These are phyloP conservation scores for Podospora conica DNA, from an alignment of 495 filamentous ascomycete species.

Conservation along the genomic window DNA sequence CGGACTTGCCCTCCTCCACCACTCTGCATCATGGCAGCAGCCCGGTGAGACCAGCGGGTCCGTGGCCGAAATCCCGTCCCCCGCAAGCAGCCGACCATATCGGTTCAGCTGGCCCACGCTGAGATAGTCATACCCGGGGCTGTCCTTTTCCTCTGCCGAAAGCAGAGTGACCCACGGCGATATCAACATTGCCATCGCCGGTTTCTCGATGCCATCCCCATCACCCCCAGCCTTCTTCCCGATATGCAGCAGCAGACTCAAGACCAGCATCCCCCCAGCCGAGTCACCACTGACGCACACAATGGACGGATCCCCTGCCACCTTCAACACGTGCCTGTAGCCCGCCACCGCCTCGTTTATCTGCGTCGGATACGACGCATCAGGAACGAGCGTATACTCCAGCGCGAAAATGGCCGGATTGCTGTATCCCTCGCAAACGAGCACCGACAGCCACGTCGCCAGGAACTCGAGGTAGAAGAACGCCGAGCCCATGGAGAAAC, in stretches of 20 bases:
- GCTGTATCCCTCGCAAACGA: constrained; percentile 52
- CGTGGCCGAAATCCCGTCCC: constrained; percentile 35
- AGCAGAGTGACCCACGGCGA: constrained; percentile 58
- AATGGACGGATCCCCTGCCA: constrained; percentile 44
- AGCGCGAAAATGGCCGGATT: constrained; percentile 75
- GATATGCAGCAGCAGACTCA: constrained; percentile 59
- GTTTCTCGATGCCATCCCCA: constrained; percentile 25
- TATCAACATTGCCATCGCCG: constrained; percentile 48
- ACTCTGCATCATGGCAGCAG: constrained; percentile 52
- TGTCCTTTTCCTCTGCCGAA: constrained; percentile 46
- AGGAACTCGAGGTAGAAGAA: constrained; percentile 82
- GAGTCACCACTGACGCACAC: constrained; percentile 68
- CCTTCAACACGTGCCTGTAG: constrained; percentile 58
- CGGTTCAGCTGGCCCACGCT: constrained; percentile 46
- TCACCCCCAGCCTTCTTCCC: constrained; percentile 20
- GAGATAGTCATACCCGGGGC: constrained; percentile 59
- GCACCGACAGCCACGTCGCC: constrained; percentile 53
- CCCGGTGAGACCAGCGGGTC: constrained; percentile 63
- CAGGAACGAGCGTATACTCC: constrained; percentile 75
- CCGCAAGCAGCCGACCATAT: constrained; percentile 62
- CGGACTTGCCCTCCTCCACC: constrained; percentile 59
- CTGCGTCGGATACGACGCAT: constrained; percentile 61
- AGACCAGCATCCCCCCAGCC: constrained; percentile 62
- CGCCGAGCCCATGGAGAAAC: constrained; percentile 68
- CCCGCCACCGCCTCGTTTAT: constrained; percentile 57